Evolutionary conservation across 1,284 basidiomycete species (phyloP).

Genomic region (Ustilago trichophora): DNA sequence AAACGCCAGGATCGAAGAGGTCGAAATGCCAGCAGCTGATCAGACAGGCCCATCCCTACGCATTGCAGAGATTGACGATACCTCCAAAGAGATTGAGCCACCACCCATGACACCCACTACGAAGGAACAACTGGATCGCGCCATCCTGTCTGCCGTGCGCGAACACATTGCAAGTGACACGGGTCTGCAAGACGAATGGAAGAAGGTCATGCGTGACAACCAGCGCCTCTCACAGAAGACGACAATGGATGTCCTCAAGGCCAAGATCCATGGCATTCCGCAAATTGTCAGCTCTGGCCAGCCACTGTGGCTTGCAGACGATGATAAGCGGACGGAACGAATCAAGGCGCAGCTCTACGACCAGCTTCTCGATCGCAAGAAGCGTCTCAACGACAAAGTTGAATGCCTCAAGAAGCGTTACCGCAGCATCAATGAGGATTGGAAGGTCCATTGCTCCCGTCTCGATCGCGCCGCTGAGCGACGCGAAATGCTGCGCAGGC

Average conservation of each 20-base stretch:
- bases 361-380: constrained; percentile 33
- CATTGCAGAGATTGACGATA: constrained; percentile 36
- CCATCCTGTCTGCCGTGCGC: constrained; percentile 7
- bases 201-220: constrained; percentile 36
- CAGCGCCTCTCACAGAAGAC: constrained; percentile 35
- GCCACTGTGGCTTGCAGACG: constrained; percentile 45
- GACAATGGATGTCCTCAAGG: constrained; percentile 39
- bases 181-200: constrained; percentile 10
- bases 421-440: constrained; percentile 55
- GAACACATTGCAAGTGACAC: constrained; percentile 10
- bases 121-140: constrained; percentile 41
- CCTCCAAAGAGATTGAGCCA: constrained; percentile 20
- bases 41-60: constrained; percentile 14
- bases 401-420: constrained; percentile 54
- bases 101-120: constrained; percentile 43
- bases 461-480: constrained; percentile 57
- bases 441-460: constrained; percentile 56
- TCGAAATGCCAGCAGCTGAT: constrained; percentile 21
- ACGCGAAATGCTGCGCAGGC: constrained; percentile 42
- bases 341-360: constrained; percentile 32
- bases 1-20: constrained; percentile 30
- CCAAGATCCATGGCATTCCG: constrained; percentile 49
- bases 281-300: constrained; percentile 30
- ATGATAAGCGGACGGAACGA: constrained; percentile 27
- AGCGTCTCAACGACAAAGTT: constrained; percentile 55